Conservation (phyloP, 2,329 filamentous ascomycete genomes). For the Sporothrix dimorphospora region DNA sequence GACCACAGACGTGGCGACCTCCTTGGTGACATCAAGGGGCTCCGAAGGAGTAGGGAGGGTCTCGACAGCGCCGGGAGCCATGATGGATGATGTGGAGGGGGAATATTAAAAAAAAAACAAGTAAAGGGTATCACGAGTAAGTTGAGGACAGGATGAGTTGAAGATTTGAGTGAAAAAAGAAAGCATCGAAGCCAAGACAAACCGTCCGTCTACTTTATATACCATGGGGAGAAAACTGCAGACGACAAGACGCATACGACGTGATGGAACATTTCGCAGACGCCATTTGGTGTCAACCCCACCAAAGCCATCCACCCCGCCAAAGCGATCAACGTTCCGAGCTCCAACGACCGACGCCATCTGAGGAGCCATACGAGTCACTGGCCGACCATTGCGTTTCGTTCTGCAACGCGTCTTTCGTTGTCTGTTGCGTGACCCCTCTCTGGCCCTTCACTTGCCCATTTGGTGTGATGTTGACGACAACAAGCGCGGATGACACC, state of each 20-base stretch:
- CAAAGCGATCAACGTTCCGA: not conserved
- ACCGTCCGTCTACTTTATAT: slow-evolving; percentile 2
- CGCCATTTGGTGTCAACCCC: not conserved
- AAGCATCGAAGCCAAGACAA: not conserved
- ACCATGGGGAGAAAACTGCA: not conserved
- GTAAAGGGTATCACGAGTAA: not conserved
- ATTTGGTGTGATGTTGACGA: not conserved
- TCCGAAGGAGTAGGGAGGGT: slow-evolving; percentile 24
- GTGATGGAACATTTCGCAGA: not conserved
- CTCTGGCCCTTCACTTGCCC: not conserved
- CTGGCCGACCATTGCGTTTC: not conserved
- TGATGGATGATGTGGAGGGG: slow-evolving; percentile 22
- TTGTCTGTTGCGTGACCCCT: not conserved
- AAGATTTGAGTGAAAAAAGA: not conserved
- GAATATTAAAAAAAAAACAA: not conserved
- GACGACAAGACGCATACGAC: not conserved
- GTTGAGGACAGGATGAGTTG: not conserved
- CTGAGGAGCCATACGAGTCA: not conserved
- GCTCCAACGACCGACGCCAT: not conserved
- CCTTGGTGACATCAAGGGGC: slow-evolving; percentile 26
- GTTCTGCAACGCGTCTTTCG: not conserved
- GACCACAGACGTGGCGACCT: not conserved
- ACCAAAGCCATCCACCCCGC: not conserved
- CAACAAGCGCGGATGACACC: slow-evolving; percentile 19
- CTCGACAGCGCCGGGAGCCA: slow-evolving; percentile 37